Evolutionary conservation across 2,329 filamentous ascomycete genomes (phyloP), one percentile per base, ranked within the genome.

Genomic region (Colletotrichum melonis): DNA sequence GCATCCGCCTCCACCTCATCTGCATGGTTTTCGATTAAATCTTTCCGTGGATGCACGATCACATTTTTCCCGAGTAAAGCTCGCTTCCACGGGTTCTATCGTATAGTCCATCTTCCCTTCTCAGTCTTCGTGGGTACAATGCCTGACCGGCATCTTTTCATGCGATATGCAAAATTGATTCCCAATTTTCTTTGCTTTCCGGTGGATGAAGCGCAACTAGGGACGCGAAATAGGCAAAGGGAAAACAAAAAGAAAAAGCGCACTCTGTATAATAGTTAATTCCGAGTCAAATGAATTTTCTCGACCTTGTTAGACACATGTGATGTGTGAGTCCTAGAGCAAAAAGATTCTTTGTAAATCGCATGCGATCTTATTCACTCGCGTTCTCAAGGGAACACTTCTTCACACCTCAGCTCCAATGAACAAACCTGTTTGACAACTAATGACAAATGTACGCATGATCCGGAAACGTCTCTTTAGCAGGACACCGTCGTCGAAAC

Each of bases 1-100:
- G 81, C 80, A 64, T 77, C 82, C 74, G 79, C 82, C 69, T 77
- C 82, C 74, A 78, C 82, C 69, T 59, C 66, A 26, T 58, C 38
- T 57, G 28, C 30, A 35, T 32, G 14, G 32, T 49, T 22, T 16
- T 12, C 52, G 14, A 59, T n/a, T 67, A 64, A 68, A 56, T 63
- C 64, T 62, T 32, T 55, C 24, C 35, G 66, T 73, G 54, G 70
- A 28, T 55, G 32, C 58, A 28, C 58, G 46, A 49, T 42, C 65
- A 52, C 19, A 26, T 52, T 30, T 58, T 38, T 57, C 28, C 49
- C 5, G 42, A 35, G 52, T n/a, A 42, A 57, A 55, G 54, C 58
- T 42, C n/a, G 49, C 66, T 28, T 57, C 32, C 49, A 57, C n/a
- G 52, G 52, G 59, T 63, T 72, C 12, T 56, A 30, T 52, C 66